Base-by-base conservation (phyloP, 805 yeast species). In the Novakomyces olei region DNA sequence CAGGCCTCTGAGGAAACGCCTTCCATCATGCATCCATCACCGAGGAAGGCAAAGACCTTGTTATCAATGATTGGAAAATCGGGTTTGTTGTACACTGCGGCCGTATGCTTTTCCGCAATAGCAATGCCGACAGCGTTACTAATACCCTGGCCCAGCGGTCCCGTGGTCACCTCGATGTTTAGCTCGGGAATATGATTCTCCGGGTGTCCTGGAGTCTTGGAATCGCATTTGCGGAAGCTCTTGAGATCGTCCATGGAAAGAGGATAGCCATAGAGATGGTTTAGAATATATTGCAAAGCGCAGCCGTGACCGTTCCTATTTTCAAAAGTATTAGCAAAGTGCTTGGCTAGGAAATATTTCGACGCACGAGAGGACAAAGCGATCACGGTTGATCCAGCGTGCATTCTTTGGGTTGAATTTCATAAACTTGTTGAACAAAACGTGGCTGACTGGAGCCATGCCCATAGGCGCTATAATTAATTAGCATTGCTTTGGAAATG, bases 71-170 rank as follows among this genome's bases (percentile, higher is more conserved):
- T 46, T 29, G 66, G 58, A 58, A 56, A 68, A 49, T 65, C 75
- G 46, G 92, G 91, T 65, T 77, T 79, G 74, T 83, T 81, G 69
- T 72, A 85, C 44, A 74, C 72, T 43, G 94, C 93, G 46, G 91
- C 93, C 39, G 78, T 60, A 58, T 80, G 83, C 44, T 72, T 70
- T 61, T 80, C 92, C 39, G 94, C 98, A 49, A 85, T 68, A 36
- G 98, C 96, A 44, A 85, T 54, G 63, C 98, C 98, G 47, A 85
- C 92, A 35, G 95, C 95, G 55, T 80, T 83, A 47, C 75, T 65
- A 47, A 85, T 68, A 73, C 98, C 98, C 63, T 85, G 98, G 55
- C 98, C 98, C 49, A 85, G 69, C 37, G 98, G 96, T 57, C 98
- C 98, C 40, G 96, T 85, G 55, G 96, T 81, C 49, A 83, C 92